Base-by-base conservation (phyloP, 768 basidiomycete genomes). In the Phaeotremella fagi region DNA sequence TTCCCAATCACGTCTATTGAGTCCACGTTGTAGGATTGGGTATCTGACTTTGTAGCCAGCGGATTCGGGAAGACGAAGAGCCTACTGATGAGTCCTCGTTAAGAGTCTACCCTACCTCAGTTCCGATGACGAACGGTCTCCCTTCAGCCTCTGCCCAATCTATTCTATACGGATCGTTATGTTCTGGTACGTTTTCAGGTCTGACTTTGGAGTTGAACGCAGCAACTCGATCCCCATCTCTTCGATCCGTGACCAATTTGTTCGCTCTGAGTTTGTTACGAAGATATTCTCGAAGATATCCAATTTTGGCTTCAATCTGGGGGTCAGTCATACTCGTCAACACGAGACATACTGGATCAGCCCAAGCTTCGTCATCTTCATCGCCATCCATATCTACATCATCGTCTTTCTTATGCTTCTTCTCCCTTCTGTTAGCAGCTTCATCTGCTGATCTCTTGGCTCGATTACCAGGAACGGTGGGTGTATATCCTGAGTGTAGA, bases 111-210 rank as follows among this genome's bases (percentile, higher is more conserved):
- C 59, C 60, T 42, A 61, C 62, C 35, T 63, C 71, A 31, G 47
- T 52, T 9, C 68, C 60, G 37, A 61, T 48, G 31, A 64, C 59
- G 52, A 55, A 63, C 18, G 42, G 20, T 45, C 35, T 57, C 67
- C 45, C 65, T 83, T 88, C 76, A 83, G 79, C 52, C 88, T 82
- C 80, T 25, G 90, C 84, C 92, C 92, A 98, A 45, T 92, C 87
- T 9, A 89, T 80, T 38, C 82, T 78, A 70, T 83, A 87, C 11
- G 85, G 83, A 68, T 94, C 92, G 63, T 89, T 89, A 45, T 82
- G 80, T 57, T 90, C 88, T 5, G 83, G 80, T 31, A 97, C 88
- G n/a, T 81, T 81, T 67, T 92, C 88, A 2, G 89, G 86, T 67
- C 83, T 82, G 71, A 90, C 88, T 55, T 85, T 84, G 54, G 83